A percentile compares a stretch with the other conserved stretches of the same genome.
Evolutionary conservation across 352 stramenopile genomes (phyloP).

Genomic region (Globisporangium alternatum): DNA sequence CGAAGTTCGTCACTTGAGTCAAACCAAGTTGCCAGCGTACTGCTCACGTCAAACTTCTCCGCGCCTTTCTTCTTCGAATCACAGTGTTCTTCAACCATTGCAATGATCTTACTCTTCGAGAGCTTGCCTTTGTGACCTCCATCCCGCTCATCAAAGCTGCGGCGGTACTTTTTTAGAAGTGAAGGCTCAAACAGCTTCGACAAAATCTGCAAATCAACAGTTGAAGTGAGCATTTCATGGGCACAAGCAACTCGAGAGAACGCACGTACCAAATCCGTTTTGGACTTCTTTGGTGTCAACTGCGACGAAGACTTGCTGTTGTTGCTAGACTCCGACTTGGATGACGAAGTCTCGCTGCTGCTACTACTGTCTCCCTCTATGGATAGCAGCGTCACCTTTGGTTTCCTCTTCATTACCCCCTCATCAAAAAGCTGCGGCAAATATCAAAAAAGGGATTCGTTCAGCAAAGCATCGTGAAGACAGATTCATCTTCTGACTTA

Average conservation of each 20-base stretch:
- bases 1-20: constrained; percentile 43
- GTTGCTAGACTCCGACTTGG: constrained; percentile 17
- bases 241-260: background rate
- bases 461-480: background rate
- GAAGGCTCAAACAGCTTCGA: constrained; percentile 35
- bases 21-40: constrained; percentile 50
- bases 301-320: constrained; percentile 6
- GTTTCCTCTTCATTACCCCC: constrained; percentile 43
- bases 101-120: constrained; percentile 36
- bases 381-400: constrained; percentile 28
- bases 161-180: constrained; percentile 31
- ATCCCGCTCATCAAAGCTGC: constrained; percentile 38
- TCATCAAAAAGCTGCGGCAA: constrained; percentile 55
- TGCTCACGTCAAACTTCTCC: constrained; percentile 8
- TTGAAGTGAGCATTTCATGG: background rate
- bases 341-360: constrained; percentile 25
- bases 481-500: constrained; percentile 13
- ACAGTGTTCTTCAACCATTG: constrained; percentile 30
- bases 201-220: constrained; percentile 22
- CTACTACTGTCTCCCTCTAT: constrained; percentile 16
- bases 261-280: constrained; percentile 7
- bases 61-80: constrained; percentile 1
- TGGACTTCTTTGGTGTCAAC: background rate
- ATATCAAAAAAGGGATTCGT: background rate
- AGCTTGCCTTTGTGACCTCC: constrained; percentile 33